Evolutionary conservation across 1,284 basidiomycete species (phyloP), one percentile per base, ranked within the genome.

Genomic region (Apiotrichum siamense): DNA sequence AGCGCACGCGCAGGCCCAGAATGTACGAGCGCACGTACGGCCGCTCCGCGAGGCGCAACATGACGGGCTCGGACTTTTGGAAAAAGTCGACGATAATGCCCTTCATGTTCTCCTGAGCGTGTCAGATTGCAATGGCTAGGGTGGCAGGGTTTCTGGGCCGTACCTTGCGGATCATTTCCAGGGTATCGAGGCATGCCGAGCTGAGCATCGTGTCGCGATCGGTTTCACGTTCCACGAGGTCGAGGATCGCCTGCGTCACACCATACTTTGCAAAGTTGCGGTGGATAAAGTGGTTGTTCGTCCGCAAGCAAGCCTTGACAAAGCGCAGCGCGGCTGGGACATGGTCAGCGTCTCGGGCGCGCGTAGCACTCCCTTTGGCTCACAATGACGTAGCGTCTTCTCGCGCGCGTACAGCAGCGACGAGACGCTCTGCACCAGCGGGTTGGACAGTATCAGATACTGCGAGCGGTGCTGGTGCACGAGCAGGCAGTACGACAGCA

Each of bases 111-210:
- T 93, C 89, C 88, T 93, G 62, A 20, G 20, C 29, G 0, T 45
- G 50, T 49, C 44, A 51, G 41, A n/a, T 21, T 26, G 45, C 42
- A 29, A 49, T 21, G 44, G 39, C 33, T 1, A n/a, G 27, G 18
- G 10, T 35, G n/a, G n/a, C n/a, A 41, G n/a, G n/a, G 18, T 21
- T 29, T 20, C 21, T 11, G n/a, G 12, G 7, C 70, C 80, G 58
- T 56, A 92, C 91, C 77, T 81, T 82, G 53, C 87, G 83, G 70
- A 97, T 87, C 59, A 83, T 80, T 64, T 98, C 94, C 64, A 98
- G 90, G 57, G 90, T 88, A 68, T 98, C 94, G 65, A 96, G 85
- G 76, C 90, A 97, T 18, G 93, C 88, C 58, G 91, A 93, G 63
- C 85, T 87, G 40, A 98, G 78, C 58, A 99, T 80, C 72, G 94